Evolutionary conservation across 225 moss, liverwort and hornwort genomes (phyloP).

Genomic region (Climacium dendroides): DNA sequence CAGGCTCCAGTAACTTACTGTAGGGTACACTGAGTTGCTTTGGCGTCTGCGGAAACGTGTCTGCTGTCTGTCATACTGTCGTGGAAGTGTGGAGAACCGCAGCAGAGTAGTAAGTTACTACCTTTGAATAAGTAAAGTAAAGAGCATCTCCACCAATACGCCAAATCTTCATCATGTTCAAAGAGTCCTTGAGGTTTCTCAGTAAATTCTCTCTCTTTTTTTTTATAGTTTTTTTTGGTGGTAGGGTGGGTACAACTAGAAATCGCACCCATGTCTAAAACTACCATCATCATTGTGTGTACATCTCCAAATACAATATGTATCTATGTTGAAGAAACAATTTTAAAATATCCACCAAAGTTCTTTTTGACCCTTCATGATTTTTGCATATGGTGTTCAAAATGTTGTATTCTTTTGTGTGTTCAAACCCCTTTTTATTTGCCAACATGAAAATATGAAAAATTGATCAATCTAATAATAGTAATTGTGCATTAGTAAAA

Average conservation of each 20-base stretch:
- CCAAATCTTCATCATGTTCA: neutral
- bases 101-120: neutral
- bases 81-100: neutral
- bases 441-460: neutral
- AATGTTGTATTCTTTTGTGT: neutral
- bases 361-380: neutral
- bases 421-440: neutral
- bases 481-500: neutral
- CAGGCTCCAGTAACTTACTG: too few species aligned
- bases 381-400: accelerated
- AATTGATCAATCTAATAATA: too few species aligned
- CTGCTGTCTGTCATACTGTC: too few species aligned
- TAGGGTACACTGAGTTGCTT: neutral
- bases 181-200: neutral
- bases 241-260: neutral
- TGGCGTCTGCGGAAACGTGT: neutral
- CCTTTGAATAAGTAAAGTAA: too few species aligned
- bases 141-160: neutral
- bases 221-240: neutral
- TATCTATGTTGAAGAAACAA: neutral
- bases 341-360: neutral
- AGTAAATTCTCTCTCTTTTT: too few species aligned
- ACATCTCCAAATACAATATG: neutral
- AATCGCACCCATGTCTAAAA: neutral
- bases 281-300: neutral